phyloP scores from a whole-genome alignment of 805 yeast species.

The Dipodascus geniculatus region DNA sequence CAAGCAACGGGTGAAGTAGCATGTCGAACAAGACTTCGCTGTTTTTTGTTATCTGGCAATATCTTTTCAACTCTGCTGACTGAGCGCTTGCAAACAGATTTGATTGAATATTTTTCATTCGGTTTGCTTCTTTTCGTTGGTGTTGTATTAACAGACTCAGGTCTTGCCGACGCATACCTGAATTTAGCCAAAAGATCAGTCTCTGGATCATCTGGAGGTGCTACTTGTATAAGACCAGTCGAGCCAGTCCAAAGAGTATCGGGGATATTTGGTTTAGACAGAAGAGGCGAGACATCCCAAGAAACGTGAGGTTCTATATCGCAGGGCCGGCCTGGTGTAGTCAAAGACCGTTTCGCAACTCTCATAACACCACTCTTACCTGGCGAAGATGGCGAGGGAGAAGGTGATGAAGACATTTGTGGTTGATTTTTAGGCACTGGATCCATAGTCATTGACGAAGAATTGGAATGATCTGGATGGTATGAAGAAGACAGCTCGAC shows the following conservation, averaged over 20 bases:
- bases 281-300: not conserved
- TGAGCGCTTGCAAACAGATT: no score
- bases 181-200: conserved; percentile 14
- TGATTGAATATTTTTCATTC: no score
- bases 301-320: not conserved
- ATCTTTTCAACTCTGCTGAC: no score
- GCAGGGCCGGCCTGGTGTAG: not conserved
- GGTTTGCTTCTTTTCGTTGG: not conserved
- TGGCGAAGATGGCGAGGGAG: not conserved
- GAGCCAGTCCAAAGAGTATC: not conserved
- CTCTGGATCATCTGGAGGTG: conserved; percentile 13
- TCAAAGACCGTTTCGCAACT: not conserved
- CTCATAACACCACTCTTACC: not conserved
- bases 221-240: not conserved
- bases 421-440: not conserved
- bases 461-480: not conserved
- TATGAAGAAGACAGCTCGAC: not conserved
- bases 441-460: not conserved
- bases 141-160: not conserved
- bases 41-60: not conserved
- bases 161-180: not conserved
- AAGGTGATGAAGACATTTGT: not conserved
- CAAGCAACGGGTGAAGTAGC: not conserved
- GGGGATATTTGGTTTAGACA: not conserved
- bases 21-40: not conserved